These are phyloP conservation scores for Grosmannia serpens DNA, from an alignment of 2,329 filamentous ascomycete species.

Conservation along the genomic window DNA sequence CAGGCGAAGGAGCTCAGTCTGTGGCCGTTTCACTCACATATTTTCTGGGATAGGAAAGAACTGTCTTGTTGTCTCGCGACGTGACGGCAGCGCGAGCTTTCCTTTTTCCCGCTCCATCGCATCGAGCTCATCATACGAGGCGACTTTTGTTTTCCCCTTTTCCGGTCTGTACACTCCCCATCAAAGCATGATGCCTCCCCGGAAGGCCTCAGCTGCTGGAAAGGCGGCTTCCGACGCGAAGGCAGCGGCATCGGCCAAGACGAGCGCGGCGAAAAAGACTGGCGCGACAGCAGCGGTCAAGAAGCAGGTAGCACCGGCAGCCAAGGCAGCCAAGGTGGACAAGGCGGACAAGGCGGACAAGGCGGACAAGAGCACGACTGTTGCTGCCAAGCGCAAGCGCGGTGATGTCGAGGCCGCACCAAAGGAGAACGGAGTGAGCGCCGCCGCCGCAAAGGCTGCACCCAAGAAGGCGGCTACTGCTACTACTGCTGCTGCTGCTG, in stretches of 20 bases:
- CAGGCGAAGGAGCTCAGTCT: neutral
- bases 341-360: conserved; percentile 9
- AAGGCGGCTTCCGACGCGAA: conserved; percentile 16
- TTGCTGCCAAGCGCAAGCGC: conserved; percentile 6
- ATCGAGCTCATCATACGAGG: neutral
- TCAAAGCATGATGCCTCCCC: conserved; percentile 9
- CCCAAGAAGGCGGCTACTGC: neutral
- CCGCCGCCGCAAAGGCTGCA: neutral
- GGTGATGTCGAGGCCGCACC: conserved; percentile 4
- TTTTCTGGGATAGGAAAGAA: neutral
- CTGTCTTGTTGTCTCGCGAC: neutral
- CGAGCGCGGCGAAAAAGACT: conserved; percentile 29
- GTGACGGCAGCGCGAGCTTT: neutral
- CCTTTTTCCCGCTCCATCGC: neutral
- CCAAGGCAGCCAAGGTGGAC: neutral
- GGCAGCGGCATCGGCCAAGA: conserved; percentile 23
- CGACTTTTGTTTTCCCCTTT: neutral
- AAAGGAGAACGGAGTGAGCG: conserved; percentile 9
- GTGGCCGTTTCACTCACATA: neutral
- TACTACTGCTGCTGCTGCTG: neutral
- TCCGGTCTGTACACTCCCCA: neutral
- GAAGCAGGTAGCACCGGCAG: conserved; percentile 5
- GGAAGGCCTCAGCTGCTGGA: conserved; percentile 3
- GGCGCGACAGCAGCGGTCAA: conserved; percentile 4
- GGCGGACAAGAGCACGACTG: neutral